Evolutionary conservation across 108 stramenopile species (phyloP), one percentile per base, ranked within the genome.

Genomic region (Hondaea fermentalgiana): DNA sequence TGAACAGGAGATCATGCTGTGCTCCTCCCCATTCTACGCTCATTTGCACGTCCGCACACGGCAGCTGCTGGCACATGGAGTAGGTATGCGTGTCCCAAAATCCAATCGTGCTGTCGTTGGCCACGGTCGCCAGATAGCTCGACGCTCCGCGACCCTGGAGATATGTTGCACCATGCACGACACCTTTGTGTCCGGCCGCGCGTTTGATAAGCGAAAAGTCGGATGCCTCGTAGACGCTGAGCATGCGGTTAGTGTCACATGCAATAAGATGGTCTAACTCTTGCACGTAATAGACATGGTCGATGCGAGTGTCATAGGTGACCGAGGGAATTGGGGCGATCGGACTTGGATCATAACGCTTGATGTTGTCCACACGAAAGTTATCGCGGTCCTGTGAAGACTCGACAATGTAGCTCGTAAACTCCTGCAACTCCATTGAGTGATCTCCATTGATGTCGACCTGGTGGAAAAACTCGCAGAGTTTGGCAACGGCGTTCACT

Each of bases 21-120:
- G 89, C 72, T 12, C 87, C 83, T 5, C 89, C 72, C 92, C 92
- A 94, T 44, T 89, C 87, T 51, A 94, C 51, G 19, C 87, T 72
- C 93, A 94, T 94, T 45, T 87, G 87, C 10, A 87, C 90, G 45
- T 92, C 91, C 57, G 91, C 91, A 6, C 91, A 90, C 45, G 91
- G 88, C 93, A 83, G 17, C 51, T 83, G 76, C 4, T 83, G 76
- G 51, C 76, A 83, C 51, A 83, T n/a, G 3, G 45, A 53, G 4
- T 53, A 83, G 6, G 45, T 83, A 6, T 53, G 49, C 2, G 76
- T 83, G 51, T 83, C 76, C 76, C 76, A 83, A 83, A 83, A 83
- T 6, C 76, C 76, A 53, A 83, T 53, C 49, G 76, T 83, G 25
- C 76, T 53, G 49, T 83, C 76, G 28, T 83, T 83, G 43, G 76